These are phyloP conservation scores for Flueggea neowawraea DNA, from an alignment of 441 rosid species.

Conservation along the genomic window DNA sequence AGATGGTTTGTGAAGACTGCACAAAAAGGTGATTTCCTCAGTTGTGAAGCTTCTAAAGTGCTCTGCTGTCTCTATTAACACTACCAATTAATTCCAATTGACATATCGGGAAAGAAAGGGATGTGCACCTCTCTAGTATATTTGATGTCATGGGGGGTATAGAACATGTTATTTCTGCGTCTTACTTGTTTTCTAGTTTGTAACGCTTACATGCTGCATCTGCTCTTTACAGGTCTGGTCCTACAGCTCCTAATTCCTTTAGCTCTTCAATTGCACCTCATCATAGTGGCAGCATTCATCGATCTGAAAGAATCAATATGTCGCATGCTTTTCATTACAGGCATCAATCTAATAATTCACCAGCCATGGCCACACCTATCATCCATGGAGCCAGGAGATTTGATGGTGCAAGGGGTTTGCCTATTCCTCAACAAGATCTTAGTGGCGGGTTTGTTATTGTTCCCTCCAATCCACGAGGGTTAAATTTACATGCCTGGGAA, in stretches of 20 bases:
- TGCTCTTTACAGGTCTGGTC: conserved; percentile 39
- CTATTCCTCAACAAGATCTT: conserved; percentile 26
- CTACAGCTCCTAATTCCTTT: conserved; percentile 41
- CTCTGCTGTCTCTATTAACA: too few species aligned
- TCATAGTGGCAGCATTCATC: conserved; percentile 50
- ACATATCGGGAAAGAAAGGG: too few species aligned
- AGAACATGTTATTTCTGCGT: not conserved
- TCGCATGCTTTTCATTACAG: conserved; percentile 46
- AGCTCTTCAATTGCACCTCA: conserved; percentile 40
- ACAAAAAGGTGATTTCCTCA: too few species aligned
- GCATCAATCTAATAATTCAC: conserved; percentile 33
- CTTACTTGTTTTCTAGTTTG: not conserved
- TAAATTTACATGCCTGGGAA: conserved; percentile 30
- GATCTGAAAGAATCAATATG: conserved; percentile 44
- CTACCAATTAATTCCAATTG: too few species aligned
- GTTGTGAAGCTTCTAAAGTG: too few species aligned
- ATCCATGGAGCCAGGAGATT: conserved; percentile 38
- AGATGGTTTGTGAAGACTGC: too few species aligned
- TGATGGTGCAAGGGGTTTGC: conserved; percentile 31
- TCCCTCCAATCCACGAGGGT: conserved; percentile 33
- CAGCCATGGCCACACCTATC: conserved; percentile 26
- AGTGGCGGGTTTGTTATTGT: conserved; percentile 29
- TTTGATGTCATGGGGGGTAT: conserved; percentile 1
- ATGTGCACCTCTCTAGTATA: too few species aligned
- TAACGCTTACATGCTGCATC: conserved; percentile 6